These are phyloP conservation scores for Phytophthora idaei DNA, from an alignment of 352 stramenopile species.

Conservation along the genomic window DNA sequence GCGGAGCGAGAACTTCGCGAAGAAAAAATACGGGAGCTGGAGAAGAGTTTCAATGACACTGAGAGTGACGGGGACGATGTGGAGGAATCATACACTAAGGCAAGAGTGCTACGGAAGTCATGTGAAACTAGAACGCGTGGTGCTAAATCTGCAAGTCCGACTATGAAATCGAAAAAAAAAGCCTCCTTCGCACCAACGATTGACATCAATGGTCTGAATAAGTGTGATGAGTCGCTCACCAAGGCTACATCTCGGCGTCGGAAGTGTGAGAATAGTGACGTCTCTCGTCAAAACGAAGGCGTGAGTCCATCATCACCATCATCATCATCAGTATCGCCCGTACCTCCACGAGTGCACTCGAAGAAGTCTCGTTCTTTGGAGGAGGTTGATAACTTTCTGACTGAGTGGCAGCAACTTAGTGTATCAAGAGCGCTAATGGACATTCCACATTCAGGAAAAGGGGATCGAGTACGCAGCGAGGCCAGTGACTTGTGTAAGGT, in stretches of 20 bases:
- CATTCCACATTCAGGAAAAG: not conserved
- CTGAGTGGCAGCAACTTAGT: conserved; percentile 46
- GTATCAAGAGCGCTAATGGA: conserved; percentile 41
- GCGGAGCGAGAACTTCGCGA: conserved; percentile 46
- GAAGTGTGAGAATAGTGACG: conserved; percentile 12
- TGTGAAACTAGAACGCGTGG: not conserved
- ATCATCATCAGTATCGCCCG: conserved; percentile 14
- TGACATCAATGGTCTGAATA: not conserved
- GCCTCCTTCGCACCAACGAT: conserved; percentile 9
- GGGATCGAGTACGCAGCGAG: conserved; percentile 8
- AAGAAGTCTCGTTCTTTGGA: conserved; percentile 13
- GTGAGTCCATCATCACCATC: conserved; percentile 10
- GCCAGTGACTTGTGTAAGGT: not conserved
- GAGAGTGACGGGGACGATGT: conserved; percentile 6
- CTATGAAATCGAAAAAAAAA: conserved; percentile 13
- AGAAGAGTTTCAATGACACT: conserved; percentile 44
- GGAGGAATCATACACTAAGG: conserved; percentile 5
- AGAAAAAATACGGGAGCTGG: conserved; percentile 49
- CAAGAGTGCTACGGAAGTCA: not conserved
- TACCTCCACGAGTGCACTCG: not conserved
- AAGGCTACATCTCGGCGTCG: not conserved
- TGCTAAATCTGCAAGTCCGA: not conserved
- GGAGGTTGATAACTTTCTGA: conserved; percentile 30
- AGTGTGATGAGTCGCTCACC: not conserved
- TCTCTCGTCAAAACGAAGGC: not conserved